These are phyloP conservation scores for Arabidopsis hybrid DNA, from an alignment of 441 rosid species.

Conservation along the genomic window DNA sequence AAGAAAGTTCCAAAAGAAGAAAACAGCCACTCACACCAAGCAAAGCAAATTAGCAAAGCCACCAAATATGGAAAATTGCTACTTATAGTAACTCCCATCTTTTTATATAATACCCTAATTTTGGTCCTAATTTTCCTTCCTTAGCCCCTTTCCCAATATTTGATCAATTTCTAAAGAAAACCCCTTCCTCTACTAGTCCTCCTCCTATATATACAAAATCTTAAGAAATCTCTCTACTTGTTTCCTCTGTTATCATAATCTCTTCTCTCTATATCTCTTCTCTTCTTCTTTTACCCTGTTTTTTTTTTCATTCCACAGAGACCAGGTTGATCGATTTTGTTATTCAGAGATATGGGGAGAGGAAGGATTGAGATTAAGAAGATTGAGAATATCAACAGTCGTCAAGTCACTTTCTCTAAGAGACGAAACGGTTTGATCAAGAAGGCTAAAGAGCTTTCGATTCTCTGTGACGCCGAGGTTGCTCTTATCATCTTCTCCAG, in stretches of 20 bases:
- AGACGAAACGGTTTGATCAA: constrained; percentile 88
- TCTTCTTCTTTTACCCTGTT: constrained; percentile 2
- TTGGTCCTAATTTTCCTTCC: constrained; percentile 40
- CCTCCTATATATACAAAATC: constrained; percentile 22
- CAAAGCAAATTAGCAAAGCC: constrained; percentile 43
- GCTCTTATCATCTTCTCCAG: constrained; percentile 92
- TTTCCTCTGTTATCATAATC: constrained; percentile 23
- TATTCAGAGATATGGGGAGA: constrained; percentile 66
- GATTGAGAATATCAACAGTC: constrained; percentile 92
- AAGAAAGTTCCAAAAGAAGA: constrained; percentile 39
- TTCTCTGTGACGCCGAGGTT: constrained; percentile 93
- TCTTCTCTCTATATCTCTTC: too few species aligned
- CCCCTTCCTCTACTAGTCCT: not conserved
- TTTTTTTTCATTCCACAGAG: constrained; percentile 5
- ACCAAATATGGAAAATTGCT: constrained; percentile 47
- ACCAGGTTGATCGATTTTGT: not conserved
- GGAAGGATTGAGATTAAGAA: constrained; percentile 94
- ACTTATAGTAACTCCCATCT: constrained; percentile 45
- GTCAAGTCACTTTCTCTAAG: constrained; percentile 98
- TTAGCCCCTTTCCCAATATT: constrained; percentile 42
- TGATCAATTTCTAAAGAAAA: constrained; percentile 34
- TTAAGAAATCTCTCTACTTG: constrained; percentile 11
- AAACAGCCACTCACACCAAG: constrained; percentile 40
- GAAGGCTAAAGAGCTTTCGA: constrained; percentile 86
- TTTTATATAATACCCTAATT: constrained; percentile 43